Base-by-base conservation (phyloP, 2,329 filamentous ascomycete species). In the Keithomyces neogunnii region DNA sequence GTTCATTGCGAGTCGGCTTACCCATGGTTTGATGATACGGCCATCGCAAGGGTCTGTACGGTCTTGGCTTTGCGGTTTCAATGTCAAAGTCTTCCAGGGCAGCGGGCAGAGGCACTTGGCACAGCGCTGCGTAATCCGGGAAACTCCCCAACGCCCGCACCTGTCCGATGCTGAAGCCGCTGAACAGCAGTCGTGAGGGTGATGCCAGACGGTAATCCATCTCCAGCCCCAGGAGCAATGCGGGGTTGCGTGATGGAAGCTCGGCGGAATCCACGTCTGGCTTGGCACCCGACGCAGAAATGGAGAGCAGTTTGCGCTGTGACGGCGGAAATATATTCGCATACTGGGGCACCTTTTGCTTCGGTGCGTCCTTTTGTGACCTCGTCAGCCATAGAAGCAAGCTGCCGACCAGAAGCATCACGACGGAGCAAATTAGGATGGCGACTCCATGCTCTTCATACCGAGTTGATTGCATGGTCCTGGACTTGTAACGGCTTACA, bases 1-100 rank as follows among this genome's bases (percentile, higher is more conserved):
- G n/a, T 42, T 9, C n/a, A 11, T 7, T 26, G n/a, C 10, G 6
- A 7, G n/a, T 42, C 3, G 4, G 7, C 39, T 42, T 76, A 90
- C 87, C 86, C 88, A 93, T 92, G 0, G 88, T 92, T 63, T 93
- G 88, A 63, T 91, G 86, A 62, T 92, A 93, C 0, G 76, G 72
- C 88, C 88, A 92, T 61, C 88, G 69, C 45, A 92, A 85, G 0
- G 88, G 88, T 44, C 88, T 75, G 63, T 89, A 92, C 0, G 88
- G 88, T 52, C 88, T 75, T 1, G 88, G 79, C 13, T 75, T 62
- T 1, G 88, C 87, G 57, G 73, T 86, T n/a, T 74, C 68, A 50
- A 89, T 82, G 55, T 87, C 73, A 62, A 90, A 91, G 4, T 78
- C 72, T 1, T 63, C 59, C 54, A 85, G 85, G 0, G 84, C 73